Percentiles rank a stretch among this genome's conserved stretches.
phyloP scores from a whole-genome alignment of 1,284 basidiomycete species.

The Chiua sp. region DNA sequence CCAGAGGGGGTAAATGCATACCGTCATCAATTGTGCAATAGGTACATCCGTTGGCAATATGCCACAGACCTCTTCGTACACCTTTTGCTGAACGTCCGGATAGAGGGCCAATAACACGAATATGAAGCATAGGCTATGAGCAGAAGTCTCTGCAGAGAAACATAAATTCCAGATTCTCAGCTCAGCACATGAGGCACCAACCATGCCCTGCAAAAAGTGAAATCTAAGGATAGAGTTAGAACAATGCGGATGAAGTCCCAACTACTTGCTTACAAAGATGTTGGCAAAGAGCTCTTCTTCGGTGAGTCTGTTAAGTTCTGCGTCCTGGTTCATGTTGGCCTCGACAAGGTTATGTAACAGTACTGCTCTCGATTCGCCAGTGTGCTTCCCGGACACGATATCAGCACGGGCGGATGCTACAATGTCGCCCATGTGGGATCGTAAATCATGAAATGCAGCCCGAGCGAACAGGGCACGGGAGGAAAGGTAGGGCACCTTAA shows the following conservation, averaged over 20 bases:
- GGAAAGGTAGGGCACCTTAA: slow-evolving; percentile 43
- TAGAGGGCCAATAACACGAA: slow-evolving; percentile 50
- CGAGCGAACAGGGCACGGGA: slow-evolving; percentile 30
- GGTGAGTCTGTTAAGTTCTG: slow-evolving; percentile 37
- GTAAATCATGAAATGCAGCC: slow-evolving; percentile 41
- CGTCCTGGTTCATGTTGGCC: slow-evolving; percentile 47
- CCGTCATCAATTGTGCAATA: slow-evolving; percentile 24
- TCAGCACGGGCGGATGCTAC: slow-evolving; percentile 41
- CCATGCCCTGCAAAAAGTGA: slow-evolving; percentile 45
- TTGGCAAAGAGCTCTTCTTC: slow-evolving; percentile 52
- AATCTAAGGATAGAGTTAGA: slow-evolving; percentile 25
- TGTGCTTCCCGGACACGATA: slow-evolving; percentile 28
- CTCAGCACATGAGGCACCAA: slow-evolving; percentile 7
- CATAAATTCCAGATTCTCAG: slow-evolving; percentile 4
- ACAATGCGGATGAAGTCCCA: background rate
- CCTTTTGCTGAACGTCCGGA: slow-evolving; percentile 48
- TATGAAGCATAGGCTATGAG: slow-evolving; percentile 49
- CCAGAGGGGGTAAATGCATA: slow-evolving; percentile 12
- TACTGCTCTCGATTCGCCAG: slow-evolving; percentile 39
- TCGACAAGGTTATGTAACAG: slow-evolving; percentile 50
- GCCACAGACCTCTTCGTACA: slow-evolving; percentile 44
- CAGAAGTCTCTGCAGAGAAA: slow-evolving; percentile 43
- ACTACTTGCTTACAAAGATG: slow-evolving; percentile 44
- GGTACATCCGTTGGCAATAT: slow-evolving; percentile 41
- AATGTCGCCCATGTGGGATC: slow-evolving; percentile 46